Base-by-base conservation (phyloP, 176 grass and related monocot species). In the Areca catechu region DNA sequence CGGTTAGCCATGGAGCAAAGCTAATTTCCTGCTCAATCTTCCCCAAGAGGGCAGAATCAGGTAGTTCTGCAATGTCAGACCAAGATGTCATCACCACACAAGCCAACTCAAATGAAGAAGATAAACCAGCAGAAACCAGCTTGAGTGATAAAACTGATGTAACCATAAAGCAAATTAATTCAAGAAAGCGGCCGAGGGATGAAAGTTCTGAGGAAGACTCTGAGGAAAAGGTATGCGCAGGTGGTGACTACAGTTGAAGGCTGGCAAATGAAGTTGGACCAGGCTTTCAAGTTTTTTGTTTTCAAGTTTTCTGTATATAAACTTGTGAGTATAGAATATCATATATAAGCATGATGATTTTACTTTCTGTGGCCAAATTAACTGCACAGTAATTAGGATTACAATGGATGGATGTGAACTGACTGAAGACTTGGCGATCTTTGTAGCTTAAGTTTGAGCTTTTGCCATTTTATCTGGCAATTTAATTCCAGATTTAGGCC, bases 41-140 rank as follows among this genome's bases (percentile, higher is more conserved):
- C 9, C 51, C 63, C 29, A 79, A 54, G 47, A 34, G 66, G 20
- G 61, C 70, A 29, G 80, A 85, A 53, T 83, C 78, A 17, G 66
- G 71, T 22, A 80, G 48, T 66, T 75, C 80, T 76, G 74, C 66
- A 60, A 76, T 88, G 72, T 63, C 60, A 7, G 43, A 48, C n/a
- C 29, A 63, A 17, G 60, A 63, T 48, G 34, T 49, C 23, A 34
- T 18, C n/a, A 63, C 19, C 16, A 3, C 20, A 19, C 70, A 78
- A 82, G 20, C 22, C 10, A 73, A 79, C 9, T 77, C 63, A 67
- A 49, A 48, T 29, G 62, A 16, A 52, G 76, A 81, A 16, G 50
- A 51, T 27, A 76, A 49, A 25, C 62, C 71, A 63, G 48, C 51
- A 6, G 61, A 79, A 48, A n/a, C 78, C 69, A 75, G 51, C 62